Evolutionary conservation across 148 eudicot genomes (phyloP).

Genomic region (Nepenthes gracilis): DNA sequence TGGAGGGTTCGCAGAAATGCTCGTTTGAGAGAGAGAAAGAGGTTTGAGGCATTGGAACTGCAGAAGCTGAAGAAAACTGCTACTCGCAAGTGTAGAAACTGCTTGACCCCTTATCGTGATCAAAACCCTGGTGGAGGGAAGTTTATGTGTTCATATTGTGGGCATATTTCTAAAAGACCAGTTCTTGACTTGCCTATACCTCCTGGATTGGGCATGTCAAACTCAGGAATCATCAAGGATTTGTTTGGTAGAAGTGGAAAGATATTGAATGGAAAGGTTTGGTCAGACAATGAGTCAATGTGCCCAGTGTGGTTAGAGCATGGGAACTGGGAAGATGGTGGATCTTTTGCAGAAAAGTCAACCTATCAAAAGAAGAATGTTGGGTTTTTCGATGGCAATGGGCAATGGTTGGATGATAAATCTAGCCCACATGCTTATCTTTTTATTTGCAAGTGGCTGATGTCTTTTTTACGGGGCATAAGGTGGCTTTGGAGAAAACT

Average conservation of each 20-base stretch:
- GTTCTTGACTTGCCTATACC: conserved; percentile 84
- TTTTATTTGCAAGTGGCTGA: conserved; percentile 42
- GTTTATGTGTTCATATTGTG: conserved; percentile 95
- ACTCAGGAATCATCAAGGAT: conserved; percentile 72
- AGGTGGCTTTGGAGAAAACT: conserved; percentile 76
- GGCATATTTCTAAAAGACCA: conserved; percentile 92
- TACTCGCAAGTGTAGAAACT: conserved; percentile 85
- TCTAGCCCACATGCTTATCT: conserved; percentile 45
- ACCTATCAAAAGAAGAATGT: conserved; percentile 34
- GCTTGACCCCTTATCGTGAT: conserved; percentile 80
- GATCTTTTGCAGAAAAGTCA: conserved; percentile 47
- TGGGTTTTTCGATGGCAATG: conserved; percentile 37
- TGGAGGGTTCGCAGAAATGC: conserved; percentile 85
- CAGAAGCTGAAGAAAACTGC: conserved; percentile 89
- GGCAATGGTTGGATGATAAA: conserved; percentile 58
- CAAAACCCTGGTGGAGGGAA: conserved; percentile 94
- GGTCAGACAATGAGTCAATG: conserved; percentile 68
- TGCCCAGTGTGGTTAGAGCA: conserved; percentile 86
- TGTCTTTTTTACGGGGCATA: conserved; percentile 37
- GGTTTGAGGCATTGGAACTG: conserved; percentile 83
- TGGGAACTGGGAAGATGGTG: conserved; percentile 59
- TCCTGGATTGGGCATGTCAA: conserved; percentile 51
- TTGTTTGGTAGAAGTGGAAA: conserved; percentile 87
- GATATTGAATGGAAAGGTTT: conserved; percentile 59
- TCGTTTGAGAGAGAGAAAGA: conserved; percentile 74